Percentiles rank a stretch among this genome's conserved stretches.
Evolutionary conservation across 768 basidiomycete genomes (phyloP).

Genomic region (Suillus bovinus): DNA sequence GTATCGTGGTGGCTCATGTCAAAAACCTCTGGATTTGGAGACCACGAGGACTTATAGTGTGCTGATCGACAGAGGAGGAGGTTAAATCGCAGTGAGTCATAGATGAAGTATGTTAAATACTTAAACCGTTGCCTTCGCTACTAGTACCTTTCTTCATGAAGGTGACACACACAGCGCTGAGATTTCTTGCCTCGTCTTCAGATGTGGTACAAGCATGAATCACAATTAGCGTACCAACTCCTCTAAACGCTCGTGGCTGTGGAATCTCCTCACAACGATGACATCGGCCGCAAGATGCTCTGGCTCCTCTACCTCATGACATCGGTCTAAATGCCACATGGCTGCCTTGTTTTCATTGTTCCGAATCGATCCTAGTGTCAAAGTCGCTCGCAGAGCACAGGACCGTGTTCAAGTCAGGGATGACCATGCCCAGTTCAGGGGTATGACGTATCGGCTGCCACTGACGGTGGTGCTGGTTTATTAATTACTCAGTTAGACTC

Average conservation of each 20-base stretch:
- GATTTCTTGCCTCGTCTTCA: background rate
- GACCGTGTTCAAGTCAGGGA: background rate
- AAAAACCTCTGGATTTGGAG: background rate
- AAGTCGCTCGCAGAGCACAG: background rate
- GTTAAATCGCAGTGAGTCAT: background rate
- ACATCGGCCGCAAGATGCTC: background rate
- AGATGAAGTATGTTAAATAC: background rate
- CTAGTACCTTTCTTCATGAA: background rate
- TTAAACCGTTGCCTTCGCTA: background rate
- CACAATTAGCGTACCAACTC: no score
- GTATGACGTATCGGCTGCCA: no score
- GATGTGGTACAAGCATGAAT: background rate
- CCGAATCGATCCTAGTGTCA: background rate
- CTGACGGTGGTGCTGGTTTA: background rate
- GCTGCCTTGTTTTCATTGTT: constrained; percentile 2
- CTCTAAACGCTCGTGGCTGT: background rate
- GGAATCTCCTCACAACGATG: background rate
- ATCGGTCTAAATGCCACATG: background rate
- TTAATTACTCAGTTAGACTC: background rate
- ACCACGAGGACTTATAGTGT: background rate
- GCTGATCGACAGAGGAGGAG: background rate
- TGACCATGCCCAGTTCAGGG: background rate
- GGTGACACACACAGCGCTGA: constrained; percentile 3
- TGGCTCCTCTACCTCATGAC: background rate
- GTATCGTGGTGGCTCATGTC: background rate